phyloP scores from a whole-genome alignment of 2,329 filamentous ascomycete genomes.

The Laburnicola sp. region DNA sequence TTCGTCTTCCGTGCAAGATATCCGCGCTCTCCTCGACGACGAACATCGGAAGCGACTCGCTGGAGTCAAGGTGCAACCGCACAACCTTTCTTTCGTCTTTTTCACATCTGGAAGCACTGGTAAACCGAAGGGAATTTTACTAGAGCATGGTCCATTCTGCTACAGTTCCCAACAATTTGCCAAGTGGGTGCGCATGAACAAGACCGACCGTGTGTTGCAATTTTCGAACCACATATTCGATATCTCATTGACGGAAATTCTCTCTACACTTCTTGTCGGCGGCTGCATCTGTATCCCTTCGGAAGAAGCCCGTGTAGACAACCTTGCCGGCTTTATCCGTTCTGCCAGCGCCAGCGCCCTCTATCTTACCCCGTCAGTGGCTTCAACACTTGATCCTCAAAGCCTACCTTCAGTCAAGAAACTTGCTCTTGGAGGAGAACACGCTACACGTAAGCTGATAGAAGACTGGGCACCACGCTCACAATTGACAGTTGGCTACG shows the following conservation, averaged over 20 bases:
- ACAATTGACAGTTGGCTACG: conserved; percentile 18
- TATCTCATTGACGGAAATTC: conserved; percentile 54
- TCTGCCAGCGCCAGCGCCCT: conserved; percentile 12
- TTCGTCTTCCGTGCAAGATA: background rate
- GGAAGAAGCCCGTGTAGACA: conserved; percentile 55
- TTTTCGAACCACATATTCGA: conserved; percentile 54
- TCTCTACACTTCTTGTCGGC: conserved; percentile 52
- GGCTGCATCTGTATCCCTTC: conserved; percentile 57
- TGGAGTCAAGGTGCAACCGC: background rate
- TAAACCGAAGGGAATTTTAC: conserved; percentile 57
- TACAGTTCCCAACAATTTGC: background rate
- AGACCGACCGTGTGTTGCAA: background rate
- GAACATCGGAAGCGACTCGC: background rate
- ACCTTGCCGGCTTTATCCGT: conserved; percentile 47
- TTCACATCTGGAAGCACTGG: conserved; percentile 59
- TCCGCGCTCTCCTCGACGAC: background rate
- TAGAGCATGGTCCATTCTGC: conserved; percentile 6
- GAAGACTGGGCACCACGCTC: conserved; percentile 13
- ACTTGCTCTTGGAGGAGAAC: conserved; percentile 49
- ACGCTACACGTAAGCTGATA: conserved; percentile 20
- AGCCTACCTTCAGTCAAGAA: conserved; percentile 47
- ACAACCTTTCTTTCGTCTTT: conserved; percentile 46
- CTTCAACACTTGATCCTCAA: conserved; percentile 49
- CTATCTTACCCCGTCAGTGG: conserved; percentile 61
- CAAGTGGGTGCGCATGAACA: background rate